phyloP scores from a whole-genome alignment of 1,284 basidiomycete genomes.

The Austroboletus novae-zelandiae region DNA sequence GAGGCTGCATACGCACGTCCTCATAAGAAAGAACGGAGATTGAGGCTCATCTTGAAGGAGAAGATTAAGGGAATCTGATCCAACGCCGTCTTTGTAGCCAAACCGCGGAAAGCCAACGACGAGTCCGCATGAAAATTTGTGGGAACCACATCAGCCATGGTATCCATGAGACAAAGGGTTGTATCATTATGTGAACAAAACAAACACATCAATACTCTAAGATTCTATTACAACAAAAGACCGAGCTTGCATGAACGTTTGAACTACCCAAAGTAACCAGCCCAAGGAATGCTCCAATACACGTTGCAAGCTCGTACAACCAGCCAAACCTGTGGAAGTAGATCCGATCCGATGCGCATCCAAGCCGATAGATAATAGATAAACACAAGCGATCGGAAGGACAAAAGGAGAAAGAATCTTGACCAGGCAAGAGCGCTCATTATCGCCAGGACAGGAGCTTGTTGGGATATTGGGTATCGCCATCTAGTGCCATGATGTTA shows the following conservation, averaged over 20 bases:
- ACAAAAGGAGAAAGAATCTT: constrained; percentile 3
- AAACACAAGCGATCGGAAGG: constrained; percentile 10
- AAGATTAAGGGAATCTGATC: too few relatives aligned
- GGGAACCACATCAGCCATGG: too few relatives aligned
- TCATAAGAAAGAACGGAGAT: too few relatives aligned
- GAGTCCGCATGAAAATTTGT: too few relatives aligned
- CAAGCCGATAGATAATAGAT: constrained; percentile 14
- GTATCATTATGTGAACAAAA: too few relatives aligned
- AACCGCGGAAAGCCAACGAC: too few relatives aligned
- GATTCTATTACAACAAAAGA: constrained; percentile 7
- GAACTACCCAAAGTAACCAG: constrained; percentile 3
- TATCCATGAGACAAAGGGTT: too few relatives aligned
- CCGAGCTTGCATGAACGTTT: constrained; percentile 3
- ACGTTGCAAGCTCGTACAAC: constrained; percentile 2
- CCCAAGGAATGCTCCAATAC: constrained; percentile 5
- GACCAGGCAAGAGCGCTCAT: constrained; percentile 3
- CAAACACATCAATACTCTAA: too few relatives aligned
- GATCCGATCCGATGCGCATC: too few relatives aligned
- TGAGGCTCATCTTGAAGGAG: too few relatives aligned
- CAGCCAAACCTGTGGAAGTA: constrained; percentile 15
- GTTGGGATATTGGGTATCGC: constrained; percentile 13
- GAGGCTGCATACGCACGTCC: too few relatives aligned
- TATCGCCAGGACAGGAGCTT: constrained; percentile 26
- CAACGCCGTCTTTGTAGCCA: too few relatives aligned
- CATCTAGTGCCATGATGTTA: constrained; percentile 1